Conservation (phyloP, 176 grass and related monocot species). For the Rhynchospora tenuis region DNA sequence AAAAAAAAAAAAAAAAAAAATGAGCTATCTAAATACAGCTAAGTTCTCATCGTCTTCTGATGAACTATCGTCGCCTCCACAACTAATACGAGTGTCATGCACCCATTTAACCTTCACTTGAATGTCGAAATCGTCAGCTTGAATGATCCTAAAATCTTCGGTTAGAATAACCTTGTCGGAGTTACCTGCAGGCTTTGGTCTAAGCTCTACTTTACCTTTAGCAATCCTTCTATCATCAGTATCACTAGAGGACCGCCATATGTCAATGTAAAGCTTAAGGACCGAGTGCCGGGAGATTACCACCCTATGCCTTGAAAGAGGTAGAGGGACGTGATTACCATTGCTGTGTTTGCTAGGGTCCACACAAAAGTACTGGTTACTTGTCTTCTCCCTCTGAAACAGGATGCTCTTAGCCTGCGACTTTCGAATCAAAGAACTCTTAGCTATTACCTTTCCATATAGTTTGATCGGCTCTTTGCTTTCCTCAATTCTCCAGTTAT, state of each 20-base stretch:
- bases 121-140: background rate
- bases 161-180: background rate
- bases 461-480: background rate
- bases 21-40: too few relatives aligned
- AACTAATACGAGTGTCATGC: background rate
- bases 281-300: background rate
- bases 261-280: background rate
- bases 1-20: too few relatives aligned
- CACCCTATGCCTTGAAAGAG: background rate
- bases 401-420: background rate
- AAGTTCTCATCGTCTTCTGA: too few relatives aligned
- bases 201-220: background rate
- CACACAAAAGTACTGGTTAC: background rate
- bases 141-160: background rate
- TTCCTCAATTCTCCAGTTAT: background rate
- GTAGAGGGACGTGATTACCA: background rate
- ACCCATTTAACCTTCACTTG: background rate
- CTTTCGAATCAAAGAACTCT: background rate
- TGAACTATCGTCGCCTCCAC: too few relatives aligned
- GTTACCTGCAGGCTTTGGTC: too few relatives aligned
- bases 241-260: background rate
- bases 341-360: background rate
- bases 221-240: background rate
- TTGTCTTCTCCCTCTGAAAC: background rate
- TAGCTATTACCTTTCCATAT: background rate